phyloP scores from a whole-genome alignment of 257 asterid genomes.

The Echium plantagineum region DNA sequence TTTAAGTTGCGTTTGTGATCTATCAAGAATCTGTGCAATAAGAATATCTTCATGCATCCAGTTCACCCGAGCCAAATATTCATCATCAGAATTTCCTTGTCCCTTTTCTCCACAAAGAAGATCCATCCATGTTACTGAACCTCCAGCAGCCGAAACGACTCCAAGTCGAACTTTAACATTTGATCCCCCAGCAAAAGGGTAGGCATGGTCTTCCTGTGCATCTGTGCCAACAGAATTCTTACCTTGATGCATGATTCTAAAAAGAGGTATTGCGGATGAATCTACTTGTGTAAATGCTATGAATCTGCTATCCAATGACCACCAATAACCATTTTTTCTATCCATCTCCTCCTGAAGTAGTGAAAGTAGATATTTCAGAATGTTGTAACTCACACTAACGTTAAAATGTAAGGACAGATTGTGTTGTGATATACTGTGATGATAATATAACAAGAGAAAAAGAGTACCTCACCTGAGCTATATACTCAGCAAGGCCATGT shows the following conservation, averaged over 20 bases:
- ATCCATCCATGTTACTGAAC: constrained; percentile 76
- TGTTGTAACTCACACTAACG: constrained; percentile 1
- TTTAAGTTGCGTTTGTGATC: constrained; percentile 67
- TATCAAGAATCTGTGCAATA: constrained; percentile 71
- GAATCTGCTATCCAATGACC: constrained; percentile 85
- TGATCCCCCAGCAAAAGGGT: constrained; percentile 81
- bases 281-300: constrained; percentile 79
- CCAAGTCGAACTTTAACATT: constrained; percentile 79
- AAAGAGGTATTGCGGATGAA: constrained; percentile 61
- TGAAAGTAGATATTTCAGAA: constrained; percentile 1
- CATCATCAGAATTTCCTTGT: constrained; percentile 34
- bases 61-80: constrained; percentile 74
- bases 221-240: constrained; percentile 54
- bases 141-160: constrained; percentile 57
- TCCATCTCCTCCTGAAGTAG: constrained; percentile 91
- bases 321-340: constrained; percentile 88
- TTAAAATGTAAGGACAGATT: no score
- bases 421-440: background rate
- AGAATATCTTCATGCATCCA: constrained; percentile 87
- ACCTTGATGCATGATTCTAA: constrained; percentile 96
- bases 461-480: constrained; percentile 69
- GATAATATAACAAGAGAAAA: background rate
- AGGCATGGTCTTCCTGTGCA: constrained; percentile 91
- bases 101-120: constrained; percentile 58
- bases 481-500: constrained; percentile 86